These are phyloP conservation scores for Globisporangium irregulare DNA, from an alignment of 352 stramenopile species.

Conservation along the genomic window DNA sequence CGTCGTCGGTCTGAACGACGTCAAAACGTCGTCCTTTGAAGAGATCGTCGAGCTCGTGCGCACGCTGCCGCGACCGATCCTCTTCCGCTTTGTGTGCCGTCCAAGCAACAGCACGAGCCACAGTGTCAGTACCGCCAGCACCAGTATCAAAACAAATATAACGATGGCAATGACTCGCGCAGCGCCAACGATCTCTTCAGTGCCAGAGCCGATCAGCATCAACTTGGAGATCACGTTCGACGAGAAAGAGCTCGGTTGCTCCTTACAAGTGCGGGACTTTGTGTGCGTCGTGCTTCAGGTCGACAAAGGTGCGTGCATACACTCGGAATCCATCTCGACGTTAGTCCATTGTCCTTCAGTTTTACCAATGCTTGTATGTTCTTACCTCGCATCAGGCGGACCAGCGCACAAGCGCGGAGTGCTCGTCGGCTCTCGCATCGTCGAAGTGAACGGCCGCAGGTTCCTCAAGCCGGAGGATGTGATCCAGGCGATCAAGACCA, in stretches of 20 bases:
- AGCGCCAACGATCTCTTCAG: conserved; percentile 46
- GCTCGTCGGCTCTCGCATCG: conserved; percentile 62
- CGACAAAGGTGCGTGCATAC: conserved; percentile 30
- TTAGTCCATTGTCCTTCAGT: neutral
- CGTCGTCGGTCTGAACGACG: conserved; percentile 62
- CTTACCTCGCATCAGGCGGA: conserved; percentile 26
- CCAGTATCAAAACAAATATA: neutral
- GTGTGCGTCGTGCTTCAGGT: conserved; percentile 61
- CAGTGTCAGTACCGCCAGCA: neutral
- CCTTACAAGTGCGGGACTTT: conserved; percentile 43
- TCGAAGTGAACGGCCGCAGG: conserved; percentile 60
- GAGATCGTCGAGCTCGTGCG: conserved; percentile 66
- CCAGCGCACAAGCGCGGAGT: conserved; percentile 52
- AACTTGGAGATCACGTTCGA: conserved; percentile 58
- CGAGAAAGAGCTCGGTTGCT: conserved; percentile 57
- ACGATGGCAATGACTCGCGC: neutral
- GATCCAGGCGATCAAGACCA: conserved; percentile 50
- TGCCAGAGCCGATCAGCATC: conserved; percentile 56
- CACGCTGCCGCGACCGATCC: conserved; percentile 43
- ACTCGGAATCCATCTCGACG: neutral
- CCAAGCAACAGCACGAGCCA: conserved; percentile 14
- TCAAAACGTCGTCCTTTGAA: conserved; percentile 63
- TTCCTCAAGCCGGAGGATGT: conserved; percentile 46
- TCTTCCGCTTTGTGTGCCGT: conserved; percentile 67
- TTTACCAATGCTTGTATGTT: neutral